Evolutionary conservation across 73 alveolate genomes (phyloP).

Genomic region (Stentor coeruleus): DNA sequence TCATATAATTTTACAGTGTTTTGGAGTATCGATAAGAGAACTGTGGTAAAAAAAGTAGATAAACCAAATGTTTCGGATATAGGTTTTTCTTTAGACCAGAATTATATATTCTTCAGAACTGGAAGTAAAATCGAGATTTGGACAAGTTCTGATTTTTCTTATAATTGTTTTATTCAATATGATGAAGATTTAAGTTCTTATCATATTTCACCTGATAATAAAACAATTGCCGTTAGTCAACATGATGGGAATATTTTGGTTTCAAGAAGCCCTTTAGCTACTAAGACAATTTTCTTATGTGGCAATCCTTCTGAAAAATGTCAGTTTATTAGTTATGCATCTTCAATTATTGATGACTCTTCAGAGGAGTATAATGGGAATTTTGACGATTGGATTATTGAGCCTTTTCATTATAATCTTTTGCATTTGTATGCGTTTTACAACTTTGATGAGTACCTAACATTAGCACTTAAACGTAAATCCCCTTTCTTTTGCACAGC

Average conservation of each 20-base stretch:
- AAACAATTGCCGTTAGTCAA: neutral
- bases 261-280: neutral
- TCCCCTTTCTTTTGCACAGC: neutral
- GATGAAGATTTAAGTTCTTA: neutral
- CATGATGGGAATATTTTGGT: neutral
- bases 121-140: neutral
- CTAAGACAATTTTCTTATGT: neutral
- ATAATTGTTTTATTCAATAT: neutral
- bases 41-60: neutral
- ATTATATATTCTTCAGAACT: neutral
- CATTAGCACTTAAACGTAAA: neutral
- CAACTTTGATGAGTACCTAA: neutral
- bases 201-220: neutral
- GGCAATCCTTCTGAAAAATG: neutral
- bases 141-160: neutral
- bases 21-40: neutral
- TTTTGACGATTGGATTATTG: neutral
- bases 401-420: neutral
- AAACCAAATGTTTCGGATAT: neutral
- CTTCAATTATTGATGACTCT: neutral
- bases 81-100: neutral
- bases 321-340: neutral
- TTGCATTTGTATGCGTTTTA: neutral
- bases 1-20: neutral
- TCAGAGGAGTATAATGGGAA: neutral